Evolutionary conservation across 495 filamentous ascomycete genomes (phyloP).

Genomic region (Recurvomyces mirabilis): DNA sequence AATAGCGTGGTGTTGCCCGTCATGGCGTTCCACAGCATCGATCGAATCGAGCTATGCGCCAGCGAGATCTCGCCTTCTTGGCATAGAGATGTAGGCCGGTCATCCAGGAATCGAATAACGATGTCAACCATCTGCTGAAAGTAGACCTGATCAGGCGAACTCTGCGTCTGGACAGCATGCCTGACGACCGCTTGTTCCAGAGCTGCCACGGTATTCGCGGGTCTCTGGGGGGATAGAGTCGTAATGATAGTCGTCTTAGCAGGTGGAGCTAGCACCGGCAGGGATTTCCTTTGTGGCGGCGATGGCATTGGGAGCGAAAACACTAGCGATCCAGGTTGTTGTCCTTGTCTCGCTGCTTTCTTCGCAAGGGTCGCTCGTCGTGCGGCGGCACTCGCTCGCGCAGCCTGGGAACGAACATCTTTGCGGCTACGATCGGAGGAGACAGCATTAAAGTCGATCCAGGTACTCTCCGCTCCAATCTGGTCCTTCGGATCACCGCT

Average conservation of each 20-base stretch:
- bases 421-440: not conserved
- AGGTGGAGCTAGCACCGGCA: too few relatives aligned
- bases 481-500: too few relatives aligned
- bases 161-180: not conserved
- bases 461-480: not conserved
- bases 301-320: not conserved
- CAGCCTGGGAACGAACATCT: conserved; percentile 4
- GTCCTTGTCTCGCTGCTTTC: not conserved
- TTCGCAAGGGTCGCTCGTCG: not conserved
- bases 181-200: too few relatives aligned
- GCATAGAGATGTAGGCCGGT: not conserved
- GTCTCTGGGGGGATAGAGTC: too few relatives aligned
- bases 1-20: conserved; percentile 5
- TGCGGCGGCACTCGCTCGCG: conserved; percentile 1
- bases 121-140: not conserved
- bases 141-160: not conserved
- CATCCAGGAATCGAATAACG: not conserved
- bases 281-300: too few relatives aligned
- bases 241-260: too few relatives aligned
- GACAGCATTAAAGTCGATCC: conserved; percentile 1
- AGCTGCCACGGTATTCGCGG: not conserved
- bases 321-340: not conserved
- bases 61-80: not conserved
- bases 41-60: conserved; percentile 5
- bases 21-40: conserved; percentile 7